Base-by-base conservation (phyloP, 441 rosid genomes). In the Erodium trifolium region DNA sequence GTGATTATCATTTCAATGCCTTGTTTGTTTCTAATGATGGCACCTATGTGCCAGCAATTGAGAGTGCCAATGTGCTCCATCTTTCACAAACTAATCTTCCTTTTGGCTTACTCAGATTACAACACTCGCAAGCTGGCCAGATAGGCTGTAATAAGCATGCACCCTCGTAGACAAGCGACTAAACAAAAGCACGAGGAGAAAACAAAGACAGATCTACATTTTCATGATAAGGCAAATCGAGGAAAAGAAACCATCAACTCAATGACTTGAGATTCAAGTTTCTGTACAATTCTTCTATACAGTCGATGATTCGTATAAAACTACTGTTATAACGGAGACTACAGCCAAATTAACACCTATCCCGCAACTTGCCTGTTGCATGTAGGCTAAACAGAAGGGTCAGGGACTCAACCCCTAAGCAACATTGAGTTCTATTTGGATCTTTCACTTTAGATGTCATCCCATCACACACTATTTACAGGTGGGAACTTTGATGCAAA, bases 401-500 rank as follows among this genome's bases (percentile, higher is more conserved):
- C 43, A 37, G 43, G 43, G 43, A 37, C 5, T 37, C 43, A 37
- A 37, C 5, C 43, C 43, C 43, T 5, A 5, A 5, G 4, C 43
- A 37, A 37, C 5, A 37, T 37, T 3, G 43, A 5, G 7, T 37
- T 53, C 60, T 53, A 53, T 14, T 16, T 5, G 9, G 4, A 6
- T 6, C 16, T 53, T 53, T 14, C 16, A 19, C 16, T 3, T 53
- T 53, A 14, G 60, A 53, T 14, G 19, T 14, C 23, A 17, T 19
- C 60, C 60, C 18, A 53, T 77, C 81, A 79, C 11, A 10, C n/a
- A 59, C 64, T 63, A 68, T 79, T 75, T 65, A 12, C 27, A 23
- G 27, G 27, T 23, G 27, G 27, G 27, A 23, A 80, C 75, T 73
- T 72, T 84, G 63, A 90, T 67, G 72, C 62, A 81, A 11, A 88